These are phyloP conservation scores for Tanacetum coccineum DNA, from an alignment of 129 eudicot species.

Conservation along the genomic window DNA sequence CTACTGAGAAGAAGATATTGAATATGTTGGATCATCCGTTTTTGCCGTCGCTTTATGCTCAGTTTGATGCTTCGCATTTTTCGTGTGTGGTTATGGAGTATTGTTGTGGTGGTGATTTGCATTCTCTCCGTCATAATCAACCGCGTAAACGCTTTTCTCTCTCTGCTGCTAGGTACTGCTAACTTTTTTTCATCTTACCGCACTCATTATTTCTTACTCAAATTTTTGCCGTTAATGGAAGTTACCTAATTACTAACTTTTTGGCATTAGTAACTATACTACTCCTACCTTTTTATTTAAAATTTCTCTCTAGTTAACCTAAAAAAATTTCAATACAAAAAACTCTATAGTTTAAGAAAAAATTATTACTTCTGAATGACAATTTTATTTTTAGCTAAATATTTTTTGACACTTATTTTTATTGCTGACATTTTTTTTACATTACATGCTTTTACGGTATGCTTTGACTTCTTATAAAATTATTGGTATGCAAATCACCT, in stretches of 20 bases:
- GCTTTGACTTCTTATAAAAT: too few species aligned
- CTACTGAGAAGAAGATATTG: constrained; percentile 71
- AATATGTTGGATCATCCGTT: constrained; percentile 91
- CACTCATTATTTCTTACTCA: constrained; percentile 18
- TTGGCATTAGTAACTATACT: neutral
- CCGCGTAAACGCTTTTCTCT: constrained; percentile 76
- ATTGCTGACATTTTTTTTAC: too few species aligned
- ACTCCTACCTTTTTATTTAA: too few species aligned
- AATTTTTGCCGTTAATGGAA: constrained; percentile 25
- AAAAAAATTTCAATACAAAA: too few species aligned
- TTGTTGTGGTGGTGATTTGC: constrained; percentile 86
- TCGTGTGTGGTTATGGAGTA: constrained; percentile 90
- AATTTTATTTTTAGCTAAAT: too few species aligned
- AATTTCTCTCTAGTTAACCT: too few species aligned
- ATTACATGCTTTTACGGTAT: too few species aligned
- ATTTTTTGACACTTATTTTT: too few species aligned
- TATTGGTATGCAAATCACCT: too few species aligned
- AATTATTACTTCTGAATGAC: too few species aligned
- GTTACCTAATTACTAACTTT: constrained; percentile 38
- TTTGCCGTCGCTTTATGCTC: constrained; percentile 73
- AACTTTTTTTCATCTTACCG: constrained; percentile 16
- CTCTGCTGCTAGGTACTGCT: constrained; percentile 62
- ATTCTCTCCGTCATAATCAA: constrained; percentile 72
- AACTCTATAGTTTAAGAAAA: too few species aligned
- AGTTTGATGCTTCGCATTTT: constrained; percentile 80